These are phyloP conservation scores for Chlamydomonas schloesseri DNA, from an alignment of 139 green algal genomes.

Conservation along the genomic window DNA sequence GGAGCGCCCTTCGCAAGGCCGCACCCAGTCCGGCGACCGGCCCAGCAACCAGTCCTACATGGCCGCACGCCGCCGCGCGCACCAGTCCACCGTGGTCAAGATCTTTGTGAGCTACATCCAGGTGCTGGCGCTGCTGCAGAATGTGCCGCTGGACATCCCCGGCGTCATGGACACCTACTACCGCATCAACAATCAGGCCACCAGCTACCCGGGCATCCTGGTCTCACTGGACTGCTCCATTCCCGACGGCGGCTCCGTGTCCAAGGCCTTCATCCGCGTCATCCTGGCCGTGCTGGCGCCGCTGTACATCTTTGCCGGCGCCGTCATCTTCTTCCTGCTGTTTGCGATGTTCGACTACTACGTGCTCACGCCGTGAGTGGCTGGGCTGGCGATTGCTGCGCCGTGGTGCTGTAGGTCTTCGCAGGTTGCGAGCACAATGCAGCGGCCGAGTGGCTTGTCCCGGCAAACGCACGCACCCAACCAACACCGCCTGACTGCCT, in stretches of 20 bases:
- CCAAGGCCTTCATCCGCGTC: slow-evolving; percentile 27
- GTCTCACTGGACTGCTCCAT: slow-evolving; percentile 42
- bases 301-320: slow-evolving; percentile 21
- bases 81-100: slow-evolving; percentile 27
- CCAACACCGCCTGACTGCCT: too few species aligned
- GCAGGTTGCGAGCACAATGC: too few species aligned
- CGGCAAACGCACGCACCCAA: too few species aligned
- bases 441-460: too few species aligned
- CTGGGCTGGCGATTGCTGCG: too few species aligned
- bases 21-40: too few species aligned
- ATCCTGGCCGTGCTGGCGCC: slow-evolving; percentile 14
- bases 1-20: too few species aligned
- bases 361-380: slow-evolving; percentile 11
- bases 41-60: background rate
- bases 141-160: slow-evolving; percentile 25
- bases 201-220: slow-evolving; percentile 35
- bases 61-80: background rate
- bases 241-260: background rate
- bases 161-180: slow-evolving; percentile 23
- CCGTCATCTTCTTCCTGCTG: background rate
- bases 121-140: slow-evolving; percentile 36
- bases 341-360: slow-evolving; percentile 13
- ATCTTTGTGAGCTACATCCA: slow-evolving; percentile 31
- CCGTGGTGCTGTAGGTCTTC: too few species aligned
- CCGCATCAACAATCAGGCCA: slow-evolving; percentile 35